phyloP scores from a whole-genome alignment of 345 rosid genomes.

The Lepidium africanum region DNA sequence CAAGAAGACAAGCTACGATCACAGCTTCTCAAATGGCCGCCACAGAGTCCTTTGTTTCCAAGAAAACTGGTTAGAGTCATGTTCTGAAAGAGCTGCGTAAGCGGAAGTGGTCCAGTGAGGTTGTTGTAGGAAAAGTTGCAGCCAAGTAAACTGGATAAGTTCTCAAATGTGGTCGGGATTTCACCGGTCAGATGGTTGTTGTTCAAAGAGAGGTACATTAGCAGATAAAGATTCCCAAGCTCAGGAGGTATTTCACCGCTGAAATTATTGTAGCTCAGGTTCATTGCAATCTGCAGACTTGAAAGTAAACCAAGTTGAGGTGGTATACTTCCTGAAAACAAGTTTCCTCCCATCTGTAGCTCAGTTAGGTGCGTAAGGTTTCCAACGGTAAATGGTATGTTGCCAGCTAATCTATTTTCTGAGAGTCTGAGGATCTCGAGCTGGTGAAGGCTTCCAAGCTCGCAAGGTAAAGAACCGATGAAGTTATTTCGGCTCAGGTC shows the following conservation, averaged over 20 bases:
- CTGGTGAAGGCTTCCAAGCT: conserved; percentile 66
- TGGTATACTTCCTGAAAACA: conserved; percentile 68
- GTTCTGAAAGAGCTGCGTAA: conserved; percentile 46
- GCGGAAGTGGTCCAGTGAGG: conserved; percentile 65
- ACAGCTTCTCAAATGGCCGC: conserved; percentile 54
- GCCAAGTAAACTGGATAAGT: conserved; percentile 62
- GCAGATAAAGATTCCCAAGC: conserved; percentile 62
- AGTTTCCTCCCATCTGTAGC: conserved; percentile 91
- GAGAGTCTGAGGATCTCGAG: conserved; percentile 85
- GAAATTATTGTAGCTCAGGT: conserved; percentile 73
- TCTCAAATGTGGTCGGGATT: conserved; percentile 60
- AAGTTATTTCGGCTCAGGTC: conserved; percentile 74
- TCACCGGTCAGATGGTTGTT: conserved; percentile 72
- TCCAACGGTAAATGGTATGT: conserved; percentile 63
- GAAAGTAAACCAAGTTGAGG: conserved; percentile 68
- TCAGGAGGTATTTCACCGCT: conserved; percentile 64
- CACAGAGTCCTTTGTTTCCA: conserved; percentile 79
- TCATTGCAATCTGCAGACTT: conserved; percentile 88
- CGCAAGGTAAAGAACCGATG: conserved; percentile 51
- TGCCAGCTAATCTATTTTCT: conserved; percentile 70
- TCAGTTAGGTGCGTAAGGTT: conserved; percentile 68
- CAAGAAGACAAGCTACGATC: conserved; percentile 34
- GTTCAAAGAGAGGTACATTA: conserved; percentile 63
- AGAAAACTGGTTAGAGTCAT: conserved; percentile 52
- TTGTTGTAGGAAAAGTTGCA: conserved; percentile 94